Conservation (phyloP, 2,329 filamentous ascomycete genomes). For the Ophiostoma sp. region DNA sequence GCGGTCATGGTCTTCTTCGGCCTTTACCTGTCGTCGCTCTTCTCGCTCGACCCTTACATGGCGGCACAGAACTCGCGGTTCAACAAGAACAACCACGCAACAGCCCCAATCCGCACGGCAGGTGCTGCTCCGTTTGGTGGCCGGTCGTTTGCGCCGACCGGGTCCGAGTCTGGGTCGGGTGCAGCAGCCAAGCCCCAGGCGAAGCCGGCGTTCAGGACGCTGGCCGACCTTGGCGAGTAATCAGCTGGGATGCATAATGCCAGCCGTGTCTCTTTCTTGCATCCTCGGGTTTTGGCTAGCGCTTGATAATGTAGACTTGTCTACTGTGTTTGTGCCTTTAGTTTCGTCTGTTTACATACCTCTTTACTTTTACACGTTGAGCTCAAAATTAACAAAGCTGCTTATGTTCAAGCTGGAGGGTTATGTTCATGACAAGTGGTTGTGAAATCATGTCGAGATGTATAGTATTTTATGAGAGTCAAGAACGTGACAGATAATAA, state of each 20-base stretch:
- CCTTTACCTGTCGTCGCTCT: constrained; percentile 56
- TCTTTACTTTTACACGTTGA: too few relatives aligned
- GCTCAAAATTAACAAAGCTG: too few relatives aligned
- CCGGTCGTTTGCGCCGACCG: constrained; percentile 16
- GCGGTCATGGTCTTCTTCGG: constrained; percentile 52
- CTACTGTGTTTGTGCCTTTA: too few relatives aligned
- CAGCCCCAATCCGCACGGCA: constrained; percentile 17
- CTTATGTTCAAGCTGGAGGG: too few relatives aligned
- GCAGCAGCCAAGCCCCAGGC: constrained; percentile 27
- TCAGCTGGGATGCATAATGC: too few relatives aligned
- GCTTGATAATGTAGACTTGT: too few relatives aligned
- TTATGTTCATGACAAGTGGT: background rate
- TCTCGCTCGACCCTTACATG: constrained; percentile 56
- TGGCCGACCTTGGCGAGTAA: constrained; percentile 45
- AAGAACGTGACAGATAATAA: too few relatives aligned
- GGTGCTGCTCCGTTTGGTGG: constrained; percentile 15
- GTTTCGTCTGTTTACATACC: too few relatives aligned
- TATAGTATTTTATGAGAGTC: too few relatives aligned
- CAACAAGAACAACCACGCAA: constrained; percentile 49
- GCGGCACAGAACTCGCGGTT: constrained; percentile 55
- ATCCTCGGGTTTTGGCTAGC: too few relatives aligned
- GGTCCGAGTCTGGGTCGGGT: constrained; percentile 7
- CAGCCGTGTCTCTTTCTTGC: too few relatives aligned
- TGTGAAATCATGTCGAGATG: background rate
- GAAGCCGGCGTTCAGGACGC: constrained; percentile 43